Evolutionary conservation across 139 green algal genomes (phyloP), one percentile per base, ranked within the genome.

Genomic region (Volvox africanus): DNA sequence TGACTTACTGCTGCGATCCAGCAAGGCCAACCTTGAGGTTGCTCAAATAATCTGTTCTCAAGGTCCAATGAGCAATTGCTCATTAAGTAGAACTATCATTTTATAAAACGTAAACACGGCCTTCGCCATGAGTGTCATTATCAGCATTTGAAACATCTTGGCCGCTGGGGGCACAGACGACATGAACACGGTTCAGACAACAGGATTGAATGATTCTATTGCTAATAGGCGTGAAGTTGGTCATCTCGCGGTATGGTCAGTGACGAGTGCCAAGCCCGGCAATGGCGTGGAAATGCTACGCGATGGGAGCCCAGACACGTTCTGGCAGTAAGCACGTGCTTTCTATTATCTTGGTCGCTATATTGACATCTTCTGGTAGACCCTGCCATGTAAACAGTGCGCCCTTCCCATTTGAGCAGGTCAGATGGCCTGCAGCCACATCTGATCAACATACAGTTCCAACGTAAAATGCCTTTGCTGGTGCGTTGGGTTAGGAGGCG

Each of bases 241-340:
- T 0, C 35, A 94, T 30, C 92, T 99, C n/a, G 98, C 98, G 14
- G 95, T 98, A 28, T 99, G 98, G 98, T 96, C 91, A 9, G 98
- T 99, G 17, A 99, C 97, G 20, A 99, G 93, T 78, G 97, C 98
- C 35, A 99, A 99, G 89, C 95, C 97, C 5, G 98, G 98, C 24
- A 99, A 99, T 88, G 98, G 98, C 0, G 98, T 99, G 26, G 97
- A 99, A 76, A 88, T 98, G 88, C 93, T 99, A n/a, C 88, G 98
- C 0, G 98, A 99, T 88, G 96, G 96, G 55, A 95, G 94, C 30
- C 86, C 94, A 0, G 97, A 99, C 77, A 99, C 98, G 0, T 99
- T 98, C 88, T 99, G 98, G 98, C 98, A 99, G 94, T 97, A 83
- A 93, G 93, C 61, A 61, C 11, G 44, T 5, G 44, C 9, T 55